These are phyloP conservation scores for Zea mays DNA, from an alignment of 176 grass and related monocot species.

Conservation along the genomic window DNA sequence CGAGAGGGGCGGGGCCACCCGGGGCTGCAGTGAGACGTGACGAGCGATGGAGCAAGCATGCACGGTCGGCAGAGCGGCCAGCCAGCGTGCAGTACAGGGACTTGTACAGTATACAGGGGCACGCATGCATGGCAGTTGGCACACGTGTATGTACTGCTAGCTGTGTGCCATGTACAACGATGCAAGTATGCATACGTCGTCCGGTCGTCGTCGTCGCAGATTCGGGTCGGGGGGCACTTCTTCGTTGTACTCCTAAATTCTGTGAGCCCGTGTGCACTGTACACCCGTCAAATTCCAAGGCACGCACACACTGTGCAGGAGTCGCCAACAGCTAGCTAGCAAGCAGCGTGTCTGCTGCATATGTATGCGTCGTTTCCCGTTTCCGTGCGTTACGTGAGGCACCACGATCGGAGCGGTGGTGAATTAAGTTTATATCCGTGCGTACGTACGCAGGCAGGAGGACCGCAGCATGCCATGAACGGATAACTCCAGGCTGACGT, in stretches of 20 bases:
- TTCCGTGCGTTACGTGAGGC: neutral
- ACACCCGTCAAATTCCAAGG: neutral
- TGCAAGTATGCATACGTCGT: neutral
- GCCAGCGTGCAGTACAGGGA: no score
- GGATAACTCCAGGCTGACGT: neutral
- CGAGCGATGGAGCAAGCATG: no score
- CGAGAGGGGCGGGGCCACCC: no score
- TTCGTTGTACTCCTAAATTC: no score
- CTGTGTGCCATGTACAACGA: no score
- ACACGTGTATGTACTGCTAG: no score
- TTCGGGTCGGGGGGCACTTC: neutral
- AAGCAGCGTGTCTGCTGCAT: no score
- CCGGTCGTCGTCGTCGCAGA: neutral
- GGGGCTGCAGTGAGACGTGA: no score
- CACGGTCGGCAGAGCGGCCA: no score
- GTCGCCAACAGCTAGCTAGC: neutral
- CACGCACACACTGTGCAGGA: neutral
- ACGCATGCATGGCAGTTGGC: no score
- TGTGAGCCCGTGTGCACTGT: neutral
- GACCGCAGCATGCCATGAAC: neutral
- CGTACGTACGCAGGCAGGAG: slow-evolving; percentile 2
- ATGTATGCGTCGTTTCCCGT: no score
- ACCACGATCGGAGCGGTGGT: slow-evolving; percentile 18
- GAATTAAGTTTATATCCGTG: neutral
- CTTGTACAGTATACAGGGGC: no score